phyloP scores from a whole-genome alignment of 2,329 filamentous ascomycete species.

The Penicillium griseofulvum region DNA sequence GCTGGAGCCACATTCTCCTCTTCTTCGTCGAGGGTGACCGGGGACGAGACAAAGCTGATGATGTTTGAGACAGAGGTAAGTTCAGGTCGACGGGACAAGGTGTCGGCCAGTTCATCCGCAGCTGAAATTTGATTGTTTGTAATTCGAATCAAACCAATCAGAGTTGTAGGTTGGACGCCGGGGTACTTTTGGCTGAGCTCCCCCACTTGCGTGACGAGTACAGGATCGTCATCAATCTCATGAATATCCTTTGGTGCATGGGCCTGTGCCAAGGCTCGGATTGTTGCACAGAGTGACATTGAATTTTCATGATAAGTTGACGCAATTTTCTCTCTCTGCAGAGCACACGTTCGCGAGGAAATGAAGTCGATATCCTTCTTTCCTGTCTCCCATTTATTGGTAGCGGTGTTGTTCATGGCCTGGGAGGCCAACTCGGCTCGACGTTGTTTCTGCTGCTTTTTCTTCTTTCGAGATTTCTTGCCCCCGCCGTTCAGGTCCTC shows the following conservation, averaged over 20 bases:
- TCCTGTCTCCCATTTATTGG: slow-evolving; percentile 60
- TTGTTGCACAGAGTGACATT: slow-evolving; percentile 55
- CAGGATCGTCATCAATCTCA: slow-evolving; percentile 40
- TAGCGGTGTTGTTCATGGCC: slow-evolving; percentile 5
- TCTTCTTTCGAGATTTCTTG: slow-evolving; percentile 44
- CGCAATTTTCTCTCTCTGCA: slow-evolving; percentile 48
- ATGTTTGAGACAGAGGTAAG: slow-evolving; percentile 34
- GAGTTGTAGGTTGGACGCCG: slow-evolving; percentile 47
- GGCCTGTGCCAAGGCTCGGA: slow-evolving; percentile 53
- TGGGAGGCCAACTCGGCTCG: slow-evolving; percentile 17
- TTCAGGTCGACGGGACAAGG: slow-evolving; percentile 45
- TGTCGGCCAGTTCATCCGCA: slow-evolving; percentile 60
- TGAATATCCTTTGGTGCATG: slow-evolving; percentile 43
- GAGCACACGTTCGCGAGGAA: slow-evolving; percentile 49
- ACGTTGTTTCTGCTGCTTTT: slow-evolving; percentile 26
- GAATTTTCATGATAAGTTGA: slow-evolving; percentile 60
- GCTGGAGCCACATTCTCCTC: slow-evolving; percentile 2
- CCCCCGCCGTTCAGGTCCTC: slow-evolving; percentile 45
- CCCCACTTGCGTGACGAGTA: slow-evolving; percentile 50
- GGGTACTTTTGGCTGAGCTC: slow-evolving; percentile 57
- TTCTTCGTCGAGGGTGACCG: slow-evolving; percentile 26
- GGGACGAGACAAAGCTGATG: slow-evolving; percentile 43
- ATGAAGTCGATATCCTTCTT: slow-evolving; percentile 62
- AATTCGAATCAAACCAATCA: slow-evolving; percentile 55
- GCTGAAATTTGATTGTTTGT: slow-evolving; percentile 57